Evolutionary conservation across 2,329 filamentous ascomycete species (phyloP).

Genomic region (Colletotrichum lindemuthianum): DNA sequence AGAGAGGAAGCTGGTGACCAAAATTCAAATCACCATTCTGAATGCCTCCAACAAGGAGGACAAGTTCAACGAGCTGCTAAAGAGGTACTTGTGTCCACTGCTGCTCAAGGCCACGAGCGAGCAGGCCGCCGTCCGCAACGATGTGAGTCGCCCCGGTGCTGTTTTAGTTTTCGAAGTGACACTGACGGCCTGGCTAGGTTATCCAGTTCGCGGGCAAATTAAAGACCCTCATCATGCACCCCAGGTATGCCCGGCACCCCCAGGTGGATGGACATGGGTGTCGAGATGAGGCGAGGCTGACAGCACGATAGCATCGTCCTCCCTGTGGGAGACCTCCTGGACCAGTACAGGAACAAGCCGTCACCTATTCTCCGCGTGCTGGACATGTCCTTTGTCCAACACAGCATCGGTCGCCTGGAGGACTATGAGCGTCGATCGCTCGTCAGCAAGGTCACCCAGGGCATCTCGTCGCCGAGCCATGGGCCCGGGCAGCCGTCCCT

Average conservation of each 20-base stretch:
- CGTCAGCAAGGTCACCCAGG: slow-evolving; percentile 75
- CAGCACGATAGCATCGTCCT: slow-evolving; percentile 69
- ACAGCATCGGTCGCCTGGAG: slow-evolving; percentile 69
- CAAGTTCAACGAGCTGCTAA: slow-evolving; percentile 81
- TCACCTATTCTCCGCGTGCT: slow-evolving; percentile 85
- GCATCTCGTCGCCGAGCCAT: slow-evolving; percentile 62
- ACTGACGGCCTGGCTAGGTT: slow-evolving; percentile 15
- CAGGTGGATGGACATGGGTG: too few relatives aligned
- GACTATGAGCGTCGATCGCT: slow-evolving; percentile 74
- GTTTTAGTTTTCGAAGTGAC: slow-evolving; percentile 7
- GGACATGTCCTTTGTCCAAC: slow-evolving; percentile 88
- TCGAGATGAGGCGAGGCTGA: slow-evolving; percentile 20
- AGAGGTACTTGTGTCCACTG: slow-evolving; percentile 81
- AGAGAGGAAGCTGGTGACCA: slow-evolving; percentile 77
- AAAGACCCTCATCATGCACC: slow-evolving; percentile 26
- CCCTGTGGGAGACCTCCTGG: slow-evolving; percentile 83
- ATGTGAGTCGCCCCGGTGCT: slow-evolving; percentile 10
- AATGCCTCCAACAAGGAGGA: slow-evolving; percentile 84
- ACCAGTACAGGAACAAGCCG: slow-evolving; percentile 84
- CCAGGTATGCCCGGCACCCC: slow-evolving; percentile 11
- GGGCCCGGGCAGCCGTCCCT: slow-evolving; percentile 63
- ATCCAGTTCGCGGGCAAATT: slow-evolving; percentile 32
- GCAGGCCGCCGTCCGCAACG: slow-evolving; percentile 74
- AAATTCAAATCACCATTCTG: slow-evolving; percentile 83
- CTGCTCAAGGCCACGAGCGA: slow-evolving; percentile 89